Conservation (phyloP, 1,139 yeast species). For the Pichia sp. region DNA sequence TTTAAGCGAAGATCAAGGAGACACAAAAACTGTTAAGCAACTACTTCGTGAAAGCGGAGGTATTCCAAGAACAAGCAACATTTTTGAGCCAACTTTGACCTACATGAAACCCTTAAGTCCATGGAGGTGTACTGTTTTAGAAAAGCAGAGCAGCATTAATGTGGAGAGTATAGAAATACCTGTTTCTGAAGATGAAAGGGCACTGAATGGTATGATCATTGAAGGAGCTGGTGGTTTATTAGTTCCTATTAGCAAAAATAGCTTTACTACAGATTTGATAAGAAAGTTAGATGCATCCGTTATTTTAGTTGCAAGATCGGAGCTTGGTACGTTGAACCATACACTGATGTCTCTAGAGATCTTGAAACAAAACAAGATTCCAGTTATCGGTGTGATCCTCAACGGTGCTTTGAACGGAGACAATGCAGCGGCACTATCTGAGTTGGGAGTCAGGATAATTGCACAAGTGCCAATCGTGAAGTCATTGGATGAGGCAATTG, state of each 20-base stretch:
- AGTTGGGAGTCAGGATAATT: slow-evolving; percentile 13
- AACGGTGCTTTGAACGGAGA: slow-evolving; percentile 30
- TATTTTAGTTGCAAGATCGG: slow-evolving; percentile 33
- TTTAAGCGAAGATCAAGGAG: slow-evolving; percentile 31
- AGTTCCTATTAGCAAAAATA: slow-evolving; percentile 31
- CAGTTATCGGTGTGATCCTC: slow-evolving; percentile 28
- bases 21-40: slow-evolving; percentile 26
- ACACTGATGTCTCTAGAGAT: slow-evolving; percentile 32
- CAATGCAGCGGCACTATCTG: slow-evolving; percentile 25
- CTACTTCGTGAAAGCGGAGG: slow-evolving; percentile 14
- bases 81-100: slow-evolving; percentile 23
- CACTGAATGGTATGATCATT: slow-evolving; percentile 17
- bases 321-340: slow-evolving; percentile 34
- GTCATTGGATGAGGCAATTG: slow-evolving; percentile 6
- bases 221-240: slow-evolving; percentile 36
- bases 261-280: slow-evolving; percentile 30
- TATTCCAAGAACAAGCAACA: slow-evolving; percentile 9
- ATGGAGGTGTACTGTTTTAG: slow-evolving; percentile 31
- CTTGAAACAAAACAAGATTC: slow-evolving; percentile 22
- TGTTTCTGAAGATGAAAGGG: background rate
- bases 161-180: slow-evolving; percentile 6
- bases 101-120: slow-evolving; percentile 32
- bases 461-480: slow-evolving; percentile 15
- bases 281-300: slow-evolving; percentile 25
- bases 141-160: slow-evolving; percentile 17